Conservation (phyloP, 192 early-diverging fungal genomes). For the Coemansia sp. region DNA sequence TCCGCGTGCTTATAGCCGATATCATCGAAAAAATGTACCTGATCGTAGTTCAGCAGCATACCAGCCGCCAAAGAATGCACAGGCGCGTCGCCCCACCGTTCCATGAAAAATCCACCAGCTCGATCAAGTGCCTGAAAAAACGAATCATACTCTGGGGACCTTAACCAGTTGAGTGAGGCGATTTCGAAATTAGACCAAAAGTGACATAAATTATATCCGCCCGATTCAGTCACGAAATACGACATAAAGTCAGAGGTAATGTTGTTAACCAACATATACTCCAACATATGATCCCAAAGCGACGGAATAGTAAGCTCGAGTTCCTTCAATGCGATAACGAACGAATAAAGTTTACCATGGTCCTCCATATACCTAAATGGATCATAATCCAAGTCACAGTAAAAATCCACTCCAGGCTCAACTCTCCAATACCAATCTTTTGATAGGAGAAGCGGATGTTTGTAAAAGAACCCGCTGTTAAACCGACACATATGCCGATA, state of each 20-base stretch:
- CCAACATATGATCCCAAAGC: constrained; percentile 58
- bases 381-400: constrained; percentile 83
- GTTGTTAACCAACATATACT: constrained; percentile 46
- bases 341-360: constrained; percentile 75
- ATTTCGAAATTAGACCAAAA: constrained; percentile 89
- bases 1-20: constrained; percentile 67
- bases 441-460: constrained; percentile 69
- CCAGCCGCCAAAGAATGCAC: constrained; percentile 71
- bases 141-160: constrained; percentile 60
- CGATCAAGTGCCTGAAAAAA: constrained; percentile 72
- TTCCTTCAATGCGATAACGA: constrained; percentile 63
- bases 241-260: constrained; percentile 40
- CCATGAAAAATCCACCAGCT: constrained; percentile 76
- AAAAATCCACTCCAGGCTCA: constrained; percentile 83
- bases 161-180: constrained; percentile 66
- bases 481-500: constrained; percentile 93
- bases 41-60: constrained; percentile 55
- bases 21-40: constrained; percentile 77
- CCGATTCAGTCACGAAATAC: constrained; percentile 34
- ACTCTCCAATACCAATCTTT: constrained; percentile 91
- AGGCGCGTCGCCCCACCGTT: constrained; percentile 83
- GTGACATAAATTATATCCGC: constrained; percentile 72
- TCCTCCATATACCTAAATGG: constrained; percentile 81
- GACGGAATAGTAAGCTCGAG: constrained; percentile 58
- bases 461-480: constrained; percentile 59